phyloP scores from a whole-genome alignment of 2,329 filamentous ascomycete genomes.

The Neocatenulostroma microsporum region DNA sequence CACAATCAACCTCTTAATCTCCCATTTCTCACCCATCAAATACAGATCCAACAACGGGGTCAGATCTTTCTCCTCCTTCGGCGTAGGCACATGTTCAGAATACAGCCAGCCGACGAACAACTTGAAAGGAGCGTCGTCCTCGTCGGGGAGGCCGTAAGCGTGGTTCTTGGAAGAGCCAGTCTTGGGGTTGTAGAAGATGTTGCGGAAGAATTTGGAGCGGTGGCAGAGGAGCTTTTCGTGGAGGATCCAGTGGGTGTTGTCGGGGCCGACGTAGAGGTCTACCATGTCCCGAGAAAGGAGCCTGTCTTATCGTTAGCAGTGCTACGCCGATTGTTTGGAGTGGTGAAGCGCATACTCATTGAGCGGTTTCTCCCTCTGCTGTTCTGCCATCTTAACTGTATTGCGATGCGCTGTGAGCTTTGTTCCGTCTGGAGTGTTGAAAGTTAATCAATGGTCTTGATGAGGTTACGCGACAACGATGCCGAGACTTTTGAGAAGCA shows the following conservation, averaged over 20 bases:
- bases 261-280: constrained; percentile 48
- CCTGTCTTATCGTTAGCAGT: constrained; percentile 25
- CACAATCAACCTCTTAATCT: constrained; percentile 40
- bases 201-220: constrained; percentile 47
- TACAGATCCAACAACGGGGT: constrained; percentile 48
- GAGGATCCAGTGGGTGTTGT: constrained; percentile 49
- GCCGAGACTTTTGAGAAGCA: background rate
- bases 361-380: constrained; percentile 33
- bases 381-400: constrained; percentile 16
- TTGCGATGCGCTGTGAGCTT: constrained; percentile 6
- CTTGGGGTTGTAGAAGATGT: constrained; percentile 44
- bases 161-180: constrained; percentile 28
- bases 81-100: constrained; percentile 39
- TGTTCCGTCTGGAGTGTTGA: background rate
- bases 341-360: constrained; percentile 32
- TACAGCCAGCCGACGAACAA: constrained; percentile 50
- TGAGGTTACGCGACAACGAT: constrained; percentile 6
- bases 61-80: constrained; percentile 45
- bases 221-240: constrained; percentile 51
- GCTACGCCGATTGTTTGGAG: no score
- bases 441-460: constrained; percentile 1
- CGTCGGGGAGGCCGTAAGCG: constrained; percentile 44
- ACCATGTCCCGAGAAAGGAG: constrained; percentile 49
- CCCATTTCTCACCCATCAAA: constrained; percentile 47
- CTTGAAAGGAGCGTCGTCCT: constrained; percentile 46